Evolutionary conservation across 257 asterid species (phyloP).

Genomic region (Solanum pennellii): DNA sequence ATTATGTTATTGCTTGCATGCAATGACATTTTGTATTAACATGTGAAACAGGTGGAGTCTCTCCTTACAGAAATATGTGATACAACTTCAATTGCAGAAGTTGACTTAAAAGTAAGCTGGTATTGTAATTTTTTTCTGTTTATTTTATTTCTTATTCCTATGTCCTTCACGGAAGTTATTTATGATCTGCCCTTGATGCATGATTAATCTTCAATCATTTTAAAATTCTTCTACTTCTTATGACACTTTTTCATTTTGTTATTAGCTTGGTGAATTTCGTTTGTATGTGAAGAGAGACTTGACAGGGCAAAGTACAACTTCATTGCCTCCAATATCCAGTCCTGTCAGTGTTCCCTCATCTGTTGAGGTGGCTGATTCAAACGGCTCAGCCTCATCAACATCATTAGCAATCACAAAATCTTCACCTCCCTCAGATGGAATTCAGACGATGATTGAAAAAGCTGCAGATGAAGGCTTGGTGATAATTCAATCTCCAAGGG

Average conservation of each 20-base stretch:
- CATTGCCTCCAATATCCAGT: constrained; percentile 38
- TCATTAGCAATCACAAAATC: constrained; percentile 49
- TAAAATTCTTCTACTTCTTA: neutral
- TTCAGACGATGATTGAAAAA: constrained; percentile 34
- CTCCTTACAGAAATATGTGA: constrained; percentile 59
- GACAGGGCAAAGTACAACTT: constrained; percentile 29
- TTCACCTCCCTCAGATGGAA: constrained; percentile 26
- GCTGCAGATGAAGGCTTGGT: constrained; percentile 71
- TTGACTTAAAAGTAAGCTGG: constrained; percentile 64
- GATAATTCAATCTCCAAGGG: constrained; percentile 76
- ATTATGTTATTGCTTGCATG: neutral
- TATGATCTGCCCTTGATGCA: neutral
- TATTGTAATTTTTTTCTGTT: neutral
- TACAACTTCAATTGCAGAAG: constrained; percentile 76
- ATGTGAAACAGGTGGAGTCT: constrained; percentile 55
- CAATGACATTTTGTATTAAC: neutral
- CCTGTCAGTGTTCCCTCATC: constrained; percentile 26
- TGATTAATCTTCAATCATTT: neutral
- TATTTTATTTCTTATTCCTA: neutral
- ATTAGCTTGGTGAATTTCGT: constrained; percentile 63
- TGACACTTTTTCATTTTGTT: constrained; percentile 1
- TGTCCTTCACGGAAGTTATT: neutral
- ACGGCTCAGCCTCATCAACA: constrained; percentile 59
- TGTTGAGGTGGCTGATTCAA: constrained; percentile 34
- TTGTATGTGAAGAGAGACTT: constrained; percentile 50